Base-by-base conservation (phyloP, 768 basidiomycete genomes). In the Coprinopsis sp. region DNA sequence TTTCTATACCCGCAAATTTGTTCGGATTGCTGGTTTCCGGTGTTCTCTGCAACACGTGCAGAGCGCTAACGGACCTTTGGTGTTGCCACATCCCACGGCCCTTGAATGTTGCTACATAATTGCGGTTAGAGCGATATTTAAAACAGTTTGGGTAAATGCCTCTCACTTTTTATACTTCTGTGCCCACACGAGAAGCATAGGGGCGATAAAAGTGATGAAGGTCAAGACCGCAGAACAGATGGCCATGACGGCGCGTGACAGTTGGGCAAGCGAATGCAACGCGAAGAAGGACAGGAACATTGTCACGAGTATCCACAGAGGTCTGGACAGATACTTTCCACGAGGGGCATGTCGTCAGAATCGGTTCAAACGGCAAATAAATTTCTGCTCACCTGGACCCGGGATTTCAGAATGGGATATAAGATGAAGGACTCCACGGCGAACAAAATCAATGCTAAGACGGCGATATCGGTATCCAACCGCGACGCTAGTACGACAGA, bases 401-500 rank as follows among this genome's bases (percentile, higher is more conserved):
- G 81, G 56, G 77, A 81, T 54, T 87, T 80, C 51, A 93, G 67
- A 54, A 87, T 70, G 14, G 91, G 91, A 58, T 88, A 89, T 44
- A 92, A 67, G n/a, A 87, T 85, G 62, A 94, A 93, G 13, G 79
- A 63, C 57, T 89, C 80, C 48, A 92, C 81, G 46, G 91, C 81
- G 65, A 91, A 88, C 45, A 92, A 71, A 57, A 90, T 80, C 47
- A 98, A 77, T 28, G 91, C 83, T 59, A 97, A 97, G 19, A 96
- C 95, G 21, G 87, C 81, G 37, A 87, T 64, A 63, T 92, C 88
- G 54, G 86, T 82, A 33, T 78, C 69, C 30, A 98, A 72, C 54
- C 95, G 86, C 31, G 93, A 96, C 25, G 93, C 91, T 51, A 97
- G 73, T 46, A 98, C 94, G 37, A 96, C 87, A 25, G 89, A 91